A percentile compares a stretch with the other conserved stretches of the same genome.
Evolutionary conservation across 352 stramenopile species (phyloP).

Genomic region (Phytophthora fragariaefolia): DNA sequence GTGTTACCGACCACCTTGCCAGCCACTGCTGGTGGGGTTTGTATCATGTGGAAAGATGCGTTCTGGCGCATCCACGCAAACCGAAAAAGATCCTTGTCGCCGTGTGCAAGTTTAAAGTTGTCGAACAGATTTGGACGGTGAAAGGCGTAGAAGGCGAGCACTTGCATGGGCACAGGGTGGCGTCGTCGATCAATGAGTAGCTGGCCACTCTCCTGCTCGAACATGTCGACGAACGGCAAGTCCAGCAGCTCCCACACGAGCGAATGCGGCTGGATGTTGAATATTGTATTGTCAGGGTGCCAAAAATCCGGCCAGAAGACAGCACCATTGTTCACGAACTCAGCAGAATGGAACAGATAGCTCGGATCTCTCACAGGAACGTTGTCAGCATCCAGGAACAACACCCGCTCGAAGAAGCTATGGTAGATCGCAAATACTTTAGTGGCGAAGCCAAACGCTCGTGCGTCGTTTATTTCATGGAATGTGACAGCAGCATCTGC

Average conservation of each 20-base stretch:
- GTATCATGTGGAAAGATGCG: slow-evolving; percentile 60
- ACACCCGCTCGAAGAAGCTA: slow-evolving; percentile 46
- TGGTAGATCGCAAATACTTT: slow-evolving; percentile 59
- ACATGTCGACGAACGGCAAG: slow-evolving; percentile 55
- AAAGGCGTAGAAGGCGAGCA: slow-evolving; percentile 52
- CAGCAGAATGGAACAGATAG: slow-evolving; percentile 49
- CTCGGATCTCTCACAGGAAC: slow-evolving; percentile 53
- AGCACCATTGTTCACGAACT: slow-evolving; percentile 48
- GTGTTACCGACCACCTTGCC: slow-evolving; percentile 36
- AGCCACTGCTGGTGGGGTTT: slow-evolving; percentile 43
- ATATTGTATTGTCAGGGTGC: slow-evolving; percentile 67
- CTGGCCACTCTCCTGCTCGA: slow-evolving; percentile 72
- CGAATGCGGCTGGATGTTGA: slow-evolving; percentile 64
- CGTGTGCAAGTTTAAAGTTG: slow-evolving; percentile 45
- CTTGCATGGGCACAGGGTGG: slow-evolving; percentile 35
- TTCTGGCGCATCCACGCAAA: slow-evolving; percentile 63
- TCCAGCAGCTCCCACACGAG: slow-evolving; percentile 63
- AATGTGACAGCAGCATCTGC: slow-evolving; percentile 26
- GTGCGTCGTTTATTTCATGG: slow-evolving; percentile 41
- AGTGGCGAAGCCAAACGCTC: slow-evolving; percentile 52
- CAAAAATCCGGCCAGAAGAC: slow-evolving; percentile 78
- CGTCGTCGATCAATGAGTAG: slow-evolving; percentile 53
- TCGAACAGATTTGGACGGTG: slow-evolving; percentile 50
- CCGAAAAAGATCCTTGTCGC: slow-evolving; percentile 69
- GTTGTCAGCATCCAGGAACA: slow-evolving; percentile 70